Evolutionary conservation across 345 rosid genomes (phyloP), one percentile per base, ranked within the genome.

Genomic region (Trapa bicornis): DNA sequence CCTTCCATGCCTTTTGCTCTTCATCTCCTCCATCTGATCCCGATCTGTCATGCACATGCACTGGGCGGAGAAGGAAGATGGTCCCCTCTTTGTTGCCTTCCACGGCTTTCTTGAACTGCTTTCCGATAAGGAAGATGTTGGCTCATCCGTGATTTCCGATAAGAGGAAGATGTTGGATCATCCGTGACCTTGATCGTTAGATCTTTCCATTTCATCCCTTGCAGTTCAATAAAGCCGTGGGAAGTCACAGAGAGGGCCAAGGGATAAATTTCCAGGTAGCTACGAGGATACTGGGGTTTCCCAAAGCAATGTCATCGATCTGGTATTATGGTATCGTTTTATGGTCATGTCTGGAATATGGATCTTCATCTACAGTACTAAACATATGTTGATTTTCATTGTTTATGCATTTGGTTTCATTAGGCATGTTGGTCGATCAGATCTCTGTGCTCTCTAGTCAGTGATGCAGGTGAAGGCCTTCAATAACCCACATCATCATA

Each of bases 41-140:
- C 37, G 39, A 22, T 61, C 13, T 22, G 37, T 71, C 60, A 11
- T 13, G 11, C 12, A 45, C 4, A 1, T 22, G 29, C 29, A 22
- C 29, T 22, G 22, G 56, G 6, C 56, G 22, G 56, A 29, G 22
- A 37, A 47, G 17, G 16, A 11, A 38, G 29, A 16, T 22, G 29
- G 77, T 62, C 77, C 64, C 48, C 89, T 92, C 80, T 87, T 80
- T 83, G 87, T 92, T 83, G 84, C 87, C 79, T 92, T 92, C 98
- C 96, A 92, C 98, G 89, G 98, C 98, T 92, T 92, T 92, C 98
- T 92, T 92, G 96, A 92, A 92, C 98, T 85, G 98, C 95, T 75
- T 71, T 5, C 17, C 3, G 56, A 50, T 50, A 50, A 2, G 48
- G 48, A 45, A 17, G 56, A 16, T n/a, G n/a, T n/a, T n/a, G 77